A percentile compares a stretch with the other conserved stretches of the same genome.
phyloP scores from a whole-genome alignment of 768 basidiomycete genomes.

The Hypholoma sublateritium region DNA sequence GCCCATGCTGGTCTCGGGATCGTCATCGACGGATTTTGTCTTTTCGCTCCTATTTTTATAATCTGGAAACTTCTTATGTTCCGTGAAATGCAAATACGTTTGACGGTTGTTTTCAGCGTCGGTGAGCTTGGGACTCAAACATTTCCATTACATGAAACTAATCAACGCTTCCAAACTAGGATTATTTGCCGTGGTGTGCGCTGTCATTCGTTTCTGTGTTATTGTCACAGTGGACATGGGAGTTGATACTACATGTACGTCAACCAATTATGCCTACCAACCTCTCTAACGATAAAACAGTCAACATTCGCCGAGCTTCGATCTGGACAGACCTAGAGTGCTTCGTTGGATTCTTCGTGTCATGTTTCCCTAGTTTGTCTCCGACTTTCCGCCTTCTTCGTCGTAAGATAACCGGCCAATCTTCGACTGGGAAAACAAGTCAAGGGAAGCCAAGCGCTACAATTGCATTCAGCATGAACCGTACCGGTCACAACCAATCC shows the following conservation, averaged over 20 bases:
- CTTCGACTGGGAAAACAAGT: not conserved
- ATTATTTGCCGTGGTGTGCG: not conserved
- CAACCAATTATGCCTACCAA: not conserved
- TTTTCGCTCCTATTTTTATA: not conserved
- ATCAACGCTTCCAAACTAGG: not conserved
- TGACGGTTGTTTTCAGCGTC: not conserved
- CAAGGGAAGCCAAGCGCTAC: not conserved
- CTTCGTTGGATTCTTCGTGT: constrained; percentile 4
- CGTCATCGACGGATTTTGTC: constrained; percentile 1
- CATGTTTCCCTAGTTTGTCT: not conserved
- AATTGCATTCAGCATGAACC: constrained; percentile 5
- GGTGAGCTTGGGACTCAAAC: not conserved
- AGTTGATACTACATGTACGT: constrained; percentile 2
- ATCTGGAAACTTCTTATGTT: constrained; percentile 7
- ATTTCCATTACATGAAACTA: not conserved
- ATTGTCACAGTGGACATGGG: constrained; percentile 4
- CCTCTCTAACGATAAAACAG: not conserved
- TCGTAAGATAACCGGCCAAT: not conserved
- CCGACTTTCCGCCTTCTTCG: not conserved
- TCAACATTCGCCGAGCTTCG: not conserved
- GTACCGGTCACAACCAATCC: not conserved
- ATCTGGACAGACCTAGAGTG: constrained; percentile 1
- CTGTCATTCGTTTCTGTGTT: constrained; percentile 3
- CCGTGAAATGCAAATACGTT: constrained; percentile 2
- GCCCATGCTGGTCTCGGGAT: constrained; percentile 4